Conservation (phyloP, 73 alveolate genomes). For the Symbiodinium natans region DNA sequence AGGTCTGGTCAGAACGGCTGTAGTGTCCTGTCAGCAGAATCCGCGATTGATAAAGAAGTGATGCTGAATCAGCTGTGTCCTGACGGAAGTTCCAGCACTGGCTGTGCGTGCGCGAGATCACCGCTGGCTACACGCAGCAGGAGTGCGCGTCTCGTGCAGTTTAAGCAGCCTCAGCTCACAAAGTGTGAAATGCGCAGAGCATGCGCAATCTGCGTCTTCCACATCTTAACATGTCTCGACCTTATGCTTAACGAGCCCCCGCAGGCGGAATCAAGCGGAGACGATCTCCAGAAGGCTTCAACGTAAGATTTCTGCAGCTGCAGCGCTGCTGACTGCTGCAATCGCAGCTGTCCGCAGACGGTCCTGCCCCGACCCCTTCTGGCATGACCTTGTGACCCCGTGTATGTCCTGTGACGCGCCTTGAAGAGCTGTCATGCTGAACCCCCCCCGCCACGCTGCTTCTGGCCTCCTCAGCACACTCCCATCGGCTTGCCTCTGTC, state of each 20-base stretch:
- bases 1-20: neutral
- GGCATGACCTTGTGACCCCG: neutral
- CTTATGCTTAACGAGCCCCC: too few species aligned
- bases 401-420: too few species aligned
- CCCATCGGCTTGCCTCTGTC: neutral
- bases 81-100: slow-evolving; percentile 50
- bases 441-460: neutral
- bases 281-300: too few species aligned
- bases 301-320: too few species aligned
- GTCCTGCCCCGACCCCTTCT: neutral
- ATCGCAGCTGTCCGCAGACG: slow-evolving; percentile 18
- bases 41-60: neutral
- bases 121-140: slow-evolving; percentile 80
- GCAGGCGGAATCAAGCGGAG: too few species aligned
- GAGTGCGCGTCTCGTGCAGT: slow-evolving; percentile 23
- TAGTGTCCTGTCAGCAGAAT: neutral
- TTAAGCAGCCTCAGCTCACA: slow-evolving; percentile 12
- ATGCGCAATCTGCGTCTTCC: too few species aligned
- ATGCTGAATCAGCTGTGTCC: neutral
- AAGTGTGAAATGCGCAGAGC: too few species aligned
- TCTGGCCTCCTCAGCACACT: neutral
- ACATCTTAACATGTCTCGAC: too few species aligned
- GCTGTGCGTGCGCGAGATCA: slow-evolving; percentile 37
- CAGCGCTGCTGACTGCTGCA: slow-evolving; percentile 35
- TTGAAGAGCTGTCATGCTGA: neutral